Evolutionary conservation across 768 basidiomycete genomes (phyloP).

Genomic region (Rhodotorula taiwanensis): DNA sequence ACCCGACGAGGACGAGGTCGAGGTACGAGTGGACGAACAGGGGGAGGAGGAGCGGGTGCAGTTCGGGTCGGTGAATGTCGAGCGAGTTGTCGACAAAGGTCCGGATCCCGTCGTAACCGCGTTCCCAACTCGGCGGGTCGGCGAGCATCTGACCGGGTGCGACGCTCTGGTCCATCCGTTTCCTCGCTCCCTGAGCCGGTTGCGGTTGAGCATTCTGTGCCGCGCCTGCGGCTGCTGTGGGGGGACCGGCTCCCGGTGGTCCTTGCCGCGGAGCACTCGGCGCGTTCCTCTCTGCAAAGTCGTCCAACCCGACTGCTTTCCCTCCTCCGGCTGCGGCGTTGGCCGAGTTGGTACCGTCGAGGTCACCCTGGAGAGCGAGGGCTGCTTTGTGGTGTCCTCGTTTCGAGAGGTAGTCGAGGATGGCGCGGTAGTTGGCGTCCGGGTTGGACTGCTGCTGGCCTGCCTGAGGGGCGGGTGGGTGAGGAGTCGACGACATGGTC

Average conservation of each 20-base stretch:
- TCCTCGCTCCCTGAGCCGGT: neutral
- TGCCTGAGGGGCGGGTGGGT: neutral
- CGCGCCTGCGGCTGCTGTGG: neutral
- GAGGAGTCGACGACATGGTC: conserved; percentile 7
- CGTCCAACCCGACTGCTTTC: conserved; percentile 26
- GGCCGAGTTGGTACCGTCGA: conserved; percentile 3
- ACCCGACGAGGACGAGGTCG: conserved; percentile 82
- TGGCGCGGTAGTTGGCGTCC: conserved; percentile 25
- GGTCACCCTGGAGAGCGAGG: conserved; percentile 30
- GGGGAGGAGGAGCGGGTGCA: conserved; percentile 85
- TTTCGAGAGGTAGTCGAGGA: conserved; percentile 36
- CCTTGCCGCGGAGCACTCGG: conserved; percentile 7
- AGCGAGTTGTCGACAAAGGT: conserved; percentile 36
- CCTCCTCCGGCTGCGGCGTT: conserved; percentile 2
- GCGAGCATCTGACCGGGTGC: conserved; percentile 30
- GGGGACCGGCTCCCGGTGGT: neutral
- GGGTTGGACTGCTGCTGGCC: conserved; percentile 1
- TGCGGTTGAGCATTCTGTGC: neutral
- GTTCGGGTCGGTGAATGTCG: conserved; percentile 65
- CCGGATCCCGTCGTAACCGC: conserved; percentile 33
- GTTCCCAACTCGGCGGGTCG: conserved; percentile 36
- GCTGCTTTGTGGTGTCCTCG: conserved; percentile 33
- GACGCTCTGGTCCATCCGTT: conserved; percentile 29
- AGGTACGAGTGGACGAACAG: conserved; percentile 97
- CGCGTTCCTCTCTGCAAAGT: conserved; percentile 36